Conservation (phyloP, 2,329 filamentous ascomycete genomes). For the Aspergillus persii region DNA sequence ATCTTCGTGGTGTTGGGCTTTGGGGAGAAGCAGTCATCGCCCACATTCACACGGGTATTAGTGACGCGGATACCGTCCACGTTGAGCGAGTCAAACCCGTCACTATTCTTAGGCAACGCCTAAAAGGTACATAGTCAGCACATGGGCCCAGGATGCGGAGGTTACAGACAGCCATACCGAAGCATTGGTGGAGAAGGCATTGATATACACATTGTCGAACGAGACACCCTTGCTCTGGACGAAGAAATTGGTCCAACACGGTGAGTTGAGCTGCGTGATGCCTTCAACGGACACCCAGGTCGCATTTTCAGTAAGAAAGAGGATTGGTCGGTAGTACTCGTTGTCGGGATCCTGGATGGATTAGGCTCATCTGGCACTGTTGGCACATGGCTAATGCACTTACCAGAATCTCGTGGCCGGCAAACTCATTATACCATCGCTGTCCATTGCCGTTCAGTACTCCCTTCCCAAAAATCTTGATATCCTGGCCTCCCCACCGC, state of each 20-base stretch:
- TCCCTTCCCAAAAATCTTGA: constrained; percentile 59
- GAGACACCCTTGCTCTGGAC: constrained; percentile 56
- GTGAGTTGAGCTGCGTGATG: constrained; percentile 59
- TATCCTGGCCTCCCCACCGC: constrained; percentile 62
- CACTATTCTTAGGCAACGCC: constrained; percentile 58
- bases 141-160: too few species aligned
- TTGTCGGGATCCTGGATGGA: constrained; percentile 48
- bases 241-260: constrained; percentile 64
- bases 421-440: constrained; percentile 51
- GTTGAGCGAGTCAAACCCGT: constrained; percentile 62
- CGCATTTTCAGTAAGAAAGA: constrained; percentile 62
- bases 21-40: constrained; percentile 62
- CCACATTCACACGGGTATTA: constrained; percentile 53
- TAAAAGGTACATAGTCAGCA: neutral
- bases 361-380: neutral
- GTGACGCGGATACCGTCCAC: constrained; percentile 54
- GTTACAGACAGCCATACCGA: constrained; percentile 23
- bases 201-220: constrained; percentile 55
- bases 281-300: constrained; percentile 58
- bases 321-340: constrained; percentile 57
- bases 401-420: constrained; percentile 39
- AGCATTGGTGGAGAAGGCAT: constrained; percentile 52
- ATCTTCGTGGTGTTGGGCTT: constrained; percentile 60
- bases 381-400: neutral
- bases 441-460: constrained; percentile 57